A percentile compares a stretch with the other conserved stretches of the same genome.
Conservation (phyloP, 345 rosid genomes). For the Reutealis trisperma region DNA sequence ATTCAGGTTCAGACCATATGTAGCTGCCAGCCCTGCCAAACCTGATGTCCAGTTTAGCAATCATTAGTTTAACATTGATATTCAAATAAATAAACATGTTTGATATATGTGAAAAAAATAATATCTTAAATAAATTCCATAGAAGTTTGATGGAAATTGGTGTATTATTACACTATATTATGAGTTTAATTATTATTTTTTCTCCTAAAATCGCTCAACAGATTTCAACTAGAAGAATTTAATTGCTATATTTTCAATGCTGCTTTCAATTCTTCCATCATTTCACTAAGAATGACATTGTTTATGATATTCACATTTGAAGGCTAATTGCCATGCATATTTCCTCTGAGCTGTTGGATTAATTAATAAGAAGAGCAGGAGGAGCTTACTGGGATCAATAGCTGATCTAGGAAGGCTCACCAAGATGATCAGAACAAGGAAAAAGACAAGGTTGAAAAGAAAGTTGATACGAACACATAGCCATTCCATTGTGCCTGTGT, state of each 20-base stretch:
- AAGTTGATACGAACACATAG: conserved; percentile 76
- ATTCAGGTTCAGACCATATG: conserved; percentile 66
- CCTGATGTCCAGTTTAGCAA: conserved; percentile 37
- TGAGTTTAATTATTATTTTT: too few species aligned
- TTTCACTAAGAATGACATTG: too few species aligned
- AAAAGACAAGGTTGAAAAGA: conserved; percentile 77
- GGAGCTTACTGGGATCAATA: conserved; percentile 67
- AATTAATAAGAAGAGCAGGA: not conserved
- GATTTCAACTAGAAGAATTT: too few species aligned
- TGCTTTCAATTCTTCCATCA: too few species aligned
- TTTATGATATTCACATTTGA: not conserved
- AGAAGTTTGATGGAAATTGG: too few species aligned
- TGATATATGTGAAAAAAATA: too few species aligned
- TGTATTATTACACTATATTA: too few species aligned
- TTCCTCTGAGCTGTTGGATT: not conserved
- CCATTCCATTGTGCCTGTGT: conserved; percentile 85
- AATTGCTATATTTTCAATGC: too few species aligned
- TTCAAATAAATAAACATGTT: too few species aligned
- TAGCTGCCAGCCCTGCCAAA: conserved; percentile 63
- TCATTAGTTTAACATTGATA: not conserved
- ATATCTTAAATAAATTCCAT: too few species aligned
- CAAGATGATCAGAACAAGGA: conserved; percentile 66
- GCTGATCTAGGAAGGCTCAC: conserved; percentile 66
- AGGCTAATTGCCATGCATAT: not conserved
- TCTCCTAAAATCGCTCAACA: too few species aligned